Base-by-base conservation (phyloP, 768 basidiomycete species). In the Russula emetica region DNA sequence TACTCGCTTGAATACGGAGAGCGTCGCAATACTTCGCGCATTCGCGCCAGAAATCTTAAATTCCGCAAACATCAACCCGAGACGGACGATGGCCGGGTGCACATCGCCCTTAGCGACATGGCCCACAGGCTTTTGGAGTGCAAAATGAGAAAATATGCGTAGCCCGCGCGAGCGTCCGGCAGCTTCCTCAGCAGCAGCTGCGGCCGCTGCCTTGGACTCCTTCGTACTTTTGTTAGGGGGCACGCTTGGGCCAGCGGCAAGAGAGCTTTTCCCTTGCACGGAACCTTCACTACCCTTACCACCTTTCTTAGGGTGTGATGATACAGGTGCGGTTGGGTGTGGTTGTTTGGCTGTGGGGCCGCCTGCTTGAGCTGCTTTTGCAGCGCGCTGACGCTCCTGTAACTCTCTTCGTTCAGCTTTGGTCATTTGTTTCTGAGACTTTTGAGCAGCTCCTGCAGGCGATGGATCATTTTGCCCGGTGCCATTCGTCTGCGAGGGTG, bases 21-120 rank as follows among this genome's bases (percentile, higher is more conserved):
- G 77, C 68, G 92, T 93, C 5, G 93, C 94, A 51, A 98, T 95
- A 70, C 94, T 95, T 64, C 97, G 81, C 7, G 97, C 96, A 74
- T 99, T 98, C 16, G 94, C 91, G 9, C 97, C 97, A 55, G 88
- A 86, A 67, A 98, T 89, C 74, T 87, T 87, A 77, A 98, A 98
- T 69, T 90, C 87, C 9, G 92, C 85, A 76, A 98, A 96, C 67
- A 94, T 85, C 34, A 98, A 79, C 11, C 92, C 95, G 10, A 98
- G 84, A 58, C 89, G 82, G 62, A 94, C 78, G 69, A 98, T 86
- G 22, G 84, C 85, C 32, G 95, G 97, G 72, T 98, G 97, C 45
- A 98, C 90, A 70, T 92, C 88, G 44, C 90, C 90, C 72, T 94
- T 92, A 60, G 82, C 78, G 45, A 78, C 77, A 69, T 71, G 70